These are phyloP conservation scores for Pestalotiopsis sp. DNA, from an alignment of 2,329 filamentous ascomycete species.

Conservation along the genomic window DNA sequence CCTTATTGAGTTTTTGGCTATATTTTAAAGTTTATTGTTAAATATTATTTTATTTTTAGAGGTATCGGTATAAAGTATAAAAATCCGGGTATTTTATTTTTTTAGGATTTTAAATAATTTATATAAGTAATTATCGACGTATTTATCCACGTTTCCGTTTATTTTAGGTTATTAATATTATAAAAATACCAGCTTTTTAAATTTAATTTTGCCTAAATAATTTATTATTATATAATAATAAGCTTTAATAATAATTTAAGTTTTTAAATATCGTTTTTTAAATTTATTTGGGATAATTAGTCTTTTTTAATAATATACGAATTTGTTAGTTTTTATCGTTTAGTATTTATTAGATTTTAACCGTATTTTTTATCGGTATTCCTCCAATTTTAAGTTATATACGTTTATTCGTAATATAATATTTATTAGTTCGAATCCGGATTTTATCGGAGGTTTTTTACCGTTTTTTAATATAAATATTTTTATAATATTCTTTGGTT, in stretches of 20 bases:
- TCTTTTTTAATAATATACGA: background rate
- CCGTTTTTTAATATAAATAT: background rate
- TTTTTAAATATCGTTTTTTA: background rate
- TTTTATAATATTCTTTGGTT: background rate
- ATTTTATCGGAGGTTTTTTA: background rate
- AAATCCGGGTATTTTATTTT: background rate
- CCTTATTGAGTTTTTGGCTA: background rate
- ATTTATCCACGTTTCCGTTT: background rate
- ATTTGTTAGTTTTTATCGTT: background rate
- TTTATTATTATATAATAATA: background rate
- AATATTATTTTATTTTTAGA: background rate
- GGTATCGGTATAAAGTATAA: background rate
- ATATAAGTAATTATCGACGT: background rate
- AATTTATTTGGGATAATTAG: background rate
- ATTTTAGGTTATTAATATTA: background rate
- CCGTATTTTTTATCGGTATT: background rate
- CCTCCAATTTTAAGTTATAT: background rate
- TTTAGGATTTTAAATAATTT: background rate
- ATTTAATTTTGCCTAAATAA: background rate
- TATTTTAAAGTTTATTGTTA: background rate
- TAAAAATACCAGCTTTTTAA: background rate
- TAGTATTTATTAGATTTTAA: background rate
- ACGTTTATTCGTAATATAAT: background rate
- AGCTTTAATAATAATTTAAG: background rate
- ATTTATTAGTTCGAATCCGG: background rate